A percentile compares a stretch with the other conserved stretches of the same genome.
Conservation (phyloP, 2,329 filamentous ascomycete species). For the Aureobasidium uvarum region DNA sequence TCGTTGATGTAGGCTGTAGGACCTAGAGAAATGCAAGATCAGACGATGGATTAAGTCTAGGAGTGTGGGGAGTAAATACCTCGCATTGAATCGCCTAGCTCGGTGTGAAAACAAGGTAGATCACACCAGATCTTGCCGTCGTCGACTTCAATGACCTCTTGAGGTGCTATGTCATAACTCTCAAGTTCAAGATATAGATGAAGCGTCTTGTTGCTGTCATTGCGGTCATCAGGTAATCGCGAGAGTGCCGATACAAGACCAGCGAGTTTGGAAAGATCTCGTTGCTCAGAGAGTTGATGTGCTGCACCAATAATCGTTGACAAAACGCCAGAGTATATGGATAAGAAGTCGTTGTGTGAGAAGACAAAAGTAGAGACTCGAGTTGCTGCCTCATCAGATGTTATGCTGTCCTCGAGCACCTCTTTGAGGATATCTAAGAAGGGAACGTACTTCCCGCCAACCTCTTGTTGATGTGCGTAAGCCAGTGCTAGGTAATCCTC, state of each 20-base stretch:
- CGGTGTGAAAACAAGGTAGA: not conserved
- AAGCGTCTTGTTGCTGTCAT: not conserved
- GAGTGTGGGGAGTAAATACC: not conserved
- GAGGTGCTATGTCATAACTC: not conserved
- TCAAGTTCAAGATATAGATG: not conserved
- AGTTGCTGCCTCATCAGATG: not conserved
- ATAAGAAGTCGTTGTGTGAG: not conserved
- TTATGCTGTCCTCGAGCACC: not conserved
- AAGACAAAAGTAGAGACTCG: not conserved
- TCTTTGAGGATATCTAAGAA: not conserved
- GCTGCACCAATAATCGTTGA: not conserved
- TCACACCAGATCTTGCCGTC: not conserved
- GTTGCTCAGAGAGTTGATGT: not conserved
- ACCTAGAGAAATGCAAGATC: not conserved
- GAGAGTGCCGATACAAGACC: not conserved
- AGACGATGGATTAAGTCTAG: not conserved
- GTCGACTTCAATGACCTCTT: not conserved
- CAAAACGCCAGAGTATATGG: not conserved
- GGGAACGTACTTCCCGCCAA: not conserved
- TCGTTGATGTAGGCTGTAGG: slow-evolving; percentile 5
- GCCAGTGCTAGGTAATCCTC: not conserved
- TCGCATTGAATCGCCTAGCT: slow-evolving; percentile 2
- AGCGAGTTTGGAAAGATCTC: not conserved
- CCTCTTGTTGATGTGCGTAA: not conserved
- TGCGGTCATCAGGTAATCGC: not conserved